Conservation (phyloP, 176 grass and related monocot genomes). For the barley (Hordeum vulgare) region DNA sequence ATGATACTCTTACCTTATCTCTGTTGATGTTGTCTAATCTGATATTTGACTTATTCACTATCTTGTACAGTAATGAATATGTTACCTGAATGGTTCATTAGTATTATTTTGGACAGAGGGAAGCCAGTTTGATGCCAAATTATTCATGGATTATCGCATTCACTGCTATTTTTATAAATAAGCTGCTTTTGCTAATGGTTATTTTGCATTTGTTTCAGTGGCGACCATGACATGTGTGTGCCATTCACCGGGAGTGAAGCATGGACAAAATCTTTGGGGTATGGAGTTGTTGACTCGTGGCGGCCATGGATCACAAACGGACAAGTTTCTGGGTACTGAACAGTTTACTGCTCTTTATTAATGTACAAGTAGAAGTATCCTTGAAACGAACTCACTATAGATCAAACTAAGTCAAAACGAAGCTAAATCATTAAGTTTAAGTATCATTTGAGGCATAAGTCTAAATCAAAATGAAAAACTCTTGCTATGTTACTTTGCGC, state of each 20-base stretch:
- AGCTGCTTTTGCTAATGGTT: neutral
- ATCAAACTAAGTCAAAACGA: no score
- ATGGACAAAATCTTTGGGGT: constrained; percentile 82
- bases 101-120: neutral
- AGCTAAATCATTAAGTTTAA: no score
- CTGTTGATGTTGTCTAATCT: neutral
- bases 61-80: neutral
- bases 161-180: neutral
- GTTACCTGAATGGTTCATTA: neutral
- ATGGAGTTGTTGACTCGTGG: constrained; percentile 65
- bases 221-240: constrained; percentile 96
- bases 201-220: constrained; percentile 40
- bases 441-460: neutral
- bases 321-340: constrained; percentile 87
- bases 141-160: neutral
- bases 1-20: neutral
- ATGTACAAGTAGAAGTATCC: neutral
- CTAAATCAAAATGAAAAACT: neutral
- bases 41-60: neutral
- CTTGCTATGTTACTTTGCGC: neutral
- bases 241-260: constrained; percentile 73
- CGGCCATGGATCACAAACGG: constrained; percentile 49
- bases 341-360: neutral
- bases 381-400: neutral
- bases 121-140: neutral